Evolutionary conservation across 1,284 basidiomycete genomes (phyloP), one percentile per base, ranked within the genome.

Genomic region (Cystobasidium pallidum): DNA sequence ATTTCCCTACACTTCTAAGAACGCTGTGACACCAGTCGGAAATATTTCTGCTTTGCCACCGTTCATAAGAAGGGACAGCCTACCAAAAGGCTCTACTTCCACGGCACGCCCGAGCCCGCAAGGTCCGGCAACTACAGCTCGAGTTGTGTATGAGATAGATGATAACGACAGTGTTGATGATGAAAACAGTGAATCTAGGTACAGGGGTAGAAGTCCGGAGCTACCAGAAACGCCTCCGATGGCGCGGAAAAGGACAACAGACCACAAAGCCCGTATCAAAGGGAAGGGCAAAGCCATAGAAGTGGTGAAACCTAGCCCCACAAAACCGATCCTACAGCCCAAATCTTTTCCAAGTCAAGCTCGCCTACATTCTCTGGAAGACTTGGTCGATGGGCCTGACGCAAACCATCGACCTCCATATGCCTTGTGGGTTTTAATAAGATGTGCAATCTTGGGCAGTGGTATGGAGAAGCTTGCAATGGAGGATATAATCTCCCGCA

Each of bases 361-460:
- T 19, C 19, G n/a, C 6, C 51, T 64, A 30, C 43, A 51, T 28
- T 49, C 45, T 19, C 32, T 64, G 28, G 62, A 64, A n/a, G 45
- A 64, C n/a, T 30, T 64, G 24, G 62, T 10, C 30, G 28, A 64
- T 39, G 43, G 30, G 10, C 24, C 8, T 10, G 39, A 39, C 34
- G 13, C 11, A 6, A 45, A 36, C 24, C 19, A 34, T 8, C 45
- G 45, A n/a, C 62, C 62, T 28, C 15, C 62, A 1, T 64, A 64
- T 51, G 7, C 62, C 3, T 36, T 64, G 1, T 64, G 62, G 62
- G 62, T 64, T 21, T 32, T 64, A 8, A 30, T 21, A 36, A 21
- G 62, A 19, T 64, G 62, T 64, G 62, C 62, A 7, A 64, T 64
- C 17, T 17, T 64, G 26, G 62, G 62, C 26, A 52, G 47, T 51